A percentile compares a stretch with the other conserved stretches of the same genome.
Conservation (phyloP, 2,329 filamentous ascomycete species). For the Aspergillus fumigatiaffinis region DNA sequence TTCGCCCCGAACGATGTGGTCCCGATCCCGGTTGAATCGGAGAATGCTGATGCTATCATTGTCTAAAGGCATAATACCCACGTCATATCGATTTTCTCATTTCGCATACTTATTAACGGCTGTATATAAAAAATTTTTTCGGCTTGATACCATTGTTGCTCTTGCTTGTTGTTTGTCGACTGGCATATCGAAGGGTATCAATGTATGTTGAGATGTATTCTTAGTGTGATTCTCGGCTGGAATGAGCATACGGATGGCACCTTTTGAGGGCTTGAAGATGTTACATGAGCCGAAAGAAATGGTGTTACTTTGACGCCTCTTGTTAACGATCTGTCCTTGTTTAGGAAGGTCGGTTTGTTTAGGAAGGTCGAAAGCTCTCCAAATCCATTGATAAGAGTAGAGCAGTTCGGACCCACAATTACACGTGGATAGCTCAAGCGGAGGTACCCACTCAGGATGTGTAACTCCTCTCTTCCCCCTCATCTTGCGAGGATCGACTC, state of each 20-base stretch:
- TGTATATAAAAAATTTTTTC: neutral
- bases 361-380: neutral
- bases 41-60: neutral
- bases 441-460: neutral
- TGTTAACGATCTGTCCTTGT: neutral
- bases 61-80: neutral
- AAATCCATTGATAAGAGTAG: neutral
- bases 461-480: neutral
- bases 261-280: neutral
- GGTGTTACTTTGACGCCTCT: neutral
- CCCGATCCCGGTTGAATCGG: conserved; percentile 14
- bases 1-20: conserved; percentile 60
- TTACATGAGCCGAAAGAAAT: neutral
- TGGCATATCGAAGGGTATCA: neutral
- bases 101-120: neutral
- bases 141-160: neutral
- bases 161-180: neutral
- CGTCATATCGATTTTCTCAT: neutral
- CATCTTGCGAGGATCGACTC: neutral
- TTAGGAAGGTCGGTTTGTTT: neutral
- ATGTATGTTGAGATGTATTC: neutral
- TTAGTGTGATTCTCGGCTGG: neutral
- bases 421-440: neutral
- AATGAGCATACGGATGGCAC: neutral
- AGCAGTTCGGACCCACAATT: neutral